Evolutionary conservation across 169 alveolate genomes (phyloP), one percentile per base, ranked within the genome.

Genomic region (Eimeria tenella): DNA sequence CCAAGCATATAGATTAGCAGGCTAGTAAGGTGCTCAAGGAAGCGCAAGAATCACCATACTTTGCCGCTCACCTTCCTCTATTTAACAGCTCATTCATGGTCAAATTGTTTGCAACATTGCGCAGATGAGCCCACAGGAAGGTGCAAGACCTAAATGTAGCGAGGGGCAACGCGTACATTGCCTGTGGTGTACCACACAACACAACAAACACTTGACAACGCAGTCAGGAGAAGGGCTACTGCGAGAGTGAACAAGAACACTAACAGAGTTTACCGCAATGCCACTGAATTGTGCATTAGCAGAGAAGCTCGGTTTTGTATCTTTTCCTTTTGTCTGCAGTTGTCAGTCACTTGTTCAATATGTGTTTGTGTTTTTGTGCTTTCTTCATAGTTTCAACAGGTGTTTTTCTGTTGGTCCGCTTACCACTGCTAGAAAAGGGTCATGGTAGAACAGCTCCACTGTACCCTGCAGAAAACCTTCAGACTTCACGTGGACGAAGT

Each of bases 41-140:
- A 11, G 17, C 10, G 17, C 17, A 58, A 58, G 65, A 65, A 19
- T 65, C 42, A 0, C 42, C 42, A 1, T 31, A 31, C 42, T 31
- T 31, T 31, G 42, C 42, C 42, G 42, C 42, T 31, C 42, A 73
- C 83, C 83, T 73, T 9, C n/a, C 52, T 73, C n/a, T 73, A 21
- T 73, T 73, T 7, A 73, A 3, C 58, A 73, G 9, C 56, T 73
- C 83, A 31, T 73, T 73, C 83, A 73, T 73, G 10, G 83, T 73
- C 17, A 73, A 5, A 21, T 73, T 21, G 56, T 73, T 73, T 11
- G 58, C 52, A 17, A 73, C 56, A 17, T 73, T 73, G 15, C 83
- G 83, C 52, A 73, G 56, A 31, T 73, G 83, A 21, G 56, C 56
- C 52, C 52, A 73, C 25, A 73, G n/a, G n/a, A 73, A 73, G 58